These are phyloP conservation scores for Vachellia pachyceras DNA, from an alignment of 306 rosid species.

Conservation along the genomic window DNA sequence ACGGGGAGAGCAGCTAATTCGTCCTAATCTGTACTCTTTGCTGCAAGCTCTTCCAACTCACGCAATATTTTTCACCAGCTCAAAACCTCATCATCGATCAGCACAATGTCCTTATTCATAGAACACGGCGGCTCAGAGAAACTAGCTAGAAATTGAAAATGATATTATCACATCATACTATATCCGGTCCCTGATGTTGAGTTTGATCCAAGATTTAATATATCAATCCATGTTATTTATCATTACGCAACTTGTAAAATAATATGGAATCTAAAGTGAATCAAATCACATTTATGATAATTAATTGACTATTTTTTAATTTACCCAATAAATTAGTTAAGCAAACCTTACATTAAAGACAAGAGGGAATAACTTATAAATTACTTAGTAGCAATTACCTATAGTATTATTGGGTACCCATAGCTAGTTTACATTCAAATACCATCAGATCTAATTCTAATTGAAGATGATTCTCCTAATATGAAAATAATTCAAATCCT, in stretches of 20 bases:
- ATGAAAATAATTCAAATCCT: not conserved
- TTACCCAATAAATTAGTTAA: too few species aligned
- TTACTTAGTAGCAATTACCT: not conserved
- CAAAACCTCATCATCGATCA: not conserved
- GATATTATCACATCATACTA: not conserved
- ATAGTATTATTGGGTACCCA: not conserved
- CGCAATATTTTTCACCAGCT: not conserved
- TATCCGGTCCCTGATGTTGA: too few species aligned
- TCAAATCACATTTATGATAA: too few species aligned
- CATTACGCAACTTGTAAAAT: too few species aligned
- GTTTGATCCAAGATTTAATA: too few species aligned
- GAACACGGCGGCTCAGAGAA: not conserved
- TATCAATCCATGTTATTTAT: too few species aligned
- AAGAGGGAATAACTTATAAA: too few species aligned
- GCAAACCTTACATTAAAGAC: too few species aligned
- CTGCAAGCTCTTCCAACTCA: not conserved
- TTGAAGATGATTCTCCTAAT: not conserved
- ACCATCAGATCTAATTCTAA: not conserved
- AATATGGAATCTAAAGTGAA: too few species aligned
- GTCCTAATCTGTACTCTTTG: conserved; percentile 7
- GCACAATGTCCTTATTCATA: conserved; percentile 8
- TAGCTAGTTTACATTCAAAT: not conserved
- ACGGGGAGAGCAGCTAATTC: conserved; percentile 24
- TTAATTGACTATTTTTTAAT: too few species aligned
- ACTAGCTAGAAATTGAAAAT: not conserved